Conservation (phyloP, 78 protist species). For the Emiliania huxleyi region DNA sequence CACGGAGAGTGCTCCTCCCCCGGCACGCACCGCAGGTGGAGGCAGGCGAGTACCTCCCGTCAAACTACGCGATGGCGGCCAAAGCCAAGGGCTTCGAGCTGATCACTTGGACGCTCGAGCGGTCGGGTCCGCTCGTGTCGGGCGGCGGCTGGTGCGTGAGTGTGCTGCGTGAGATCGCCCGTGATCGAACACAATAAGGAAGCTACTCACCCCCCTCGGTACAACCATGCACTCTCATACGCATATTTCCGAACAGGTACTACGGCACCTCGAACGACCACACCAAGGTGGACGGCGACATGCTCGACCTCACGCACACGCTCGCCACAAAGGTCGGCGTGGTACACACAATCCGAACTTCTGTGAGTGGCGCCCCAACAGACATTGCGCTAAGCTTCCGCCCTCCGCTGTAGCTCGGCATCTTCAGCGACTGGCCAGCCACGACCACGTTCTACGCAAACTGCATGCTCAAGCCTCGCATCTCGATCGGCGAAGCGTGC, state of each 20-base stretch:
- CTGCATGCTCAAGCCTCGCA: neutral
- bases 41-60: neutral
- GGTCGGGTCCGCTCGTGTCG: neutral
- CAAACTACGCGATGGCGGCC: neutral
- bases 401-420: too few species aligned
- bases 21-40: too few species aligned
- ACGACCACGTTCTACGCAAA: conserved; percentile 11
- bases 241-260: too few species aligned
- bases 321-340: neutral
- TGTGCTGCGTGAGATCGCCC: too few species aligned
- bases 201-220: too few species aligned
- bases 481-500: too few species aligned
- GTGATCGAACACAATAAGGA: too few species aligned
- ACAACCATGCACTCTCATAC: too few species aligned
- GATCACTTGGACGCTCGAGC: conserved; percentile 30
- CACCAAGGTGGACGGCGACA: neutral
- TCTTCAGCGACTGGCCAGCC: conserved; percentile 31
- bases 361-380: too few species aligned
- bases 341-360: too few species aligned
- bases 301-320: neutral
- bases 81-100: neutral
- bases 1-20: too few species aligned
- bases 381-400: too few species aligned
- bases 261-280: neutral
- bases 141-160: conserved; percentile 22